Conservation (phyloP, 495 filamentous ascomycete genomes). For the Aspergillus cavernicola region DNA sequence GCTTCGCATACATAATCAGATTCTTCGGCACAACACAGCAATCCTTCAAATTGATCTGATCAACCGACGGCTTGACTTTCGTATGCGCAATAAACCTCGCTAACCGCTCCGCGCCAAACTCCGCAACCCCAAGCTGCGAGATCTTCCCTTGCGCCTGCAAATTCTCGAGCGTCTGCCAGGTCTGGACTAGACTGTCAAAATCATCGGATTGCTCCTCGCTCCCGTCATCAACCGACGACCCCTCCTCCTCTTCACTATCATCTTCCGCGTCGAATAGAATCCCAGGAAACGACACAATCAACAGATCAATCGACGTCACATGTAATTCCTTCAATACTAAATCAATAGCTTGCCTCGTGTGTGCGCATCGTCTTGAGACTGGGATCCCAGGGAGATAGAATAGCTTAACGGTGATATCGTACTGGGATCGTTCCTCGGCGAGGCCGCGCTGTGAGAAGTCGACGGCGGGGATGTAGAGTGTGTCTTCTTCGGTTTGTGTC, state of each 20-base stretch:
- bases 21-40: constrained; percentile 94
- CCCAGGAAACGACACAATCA: constrained; percentile 90
- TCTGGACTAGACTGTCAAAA: constrained; percentile 65
- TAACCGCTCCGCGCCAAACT: constrained; percentile 83
- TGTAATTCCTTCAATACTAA: constrained; percentile 75
- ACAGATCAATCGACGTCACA: constrained; percentile 72
- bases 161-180: constrained; percentile 68
- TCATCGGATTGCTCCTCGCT: constrained; percentile 43
- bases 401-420: constrained; percentile 91
- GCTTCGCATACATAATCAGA: constrained; percentile 78
- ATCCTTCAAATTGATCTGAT: constrained; percentile 97
- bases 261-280: constrained; percentile 93
- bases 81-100: constrained; percentile 61
- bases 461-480: constrained; percentile 72
- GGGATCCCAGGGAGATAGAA: constrained; percentile 80
- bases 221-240: constrained; percentile 52
- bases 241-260: constrained; percentile 68
- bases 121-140: constrained; percentile 73
- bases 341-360: constrained; percentile 72
- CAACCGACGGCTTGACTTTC: constrained; percentile 70
- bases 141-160: constrained; percentile 70
- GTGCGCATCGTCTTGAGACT: constrained; percentile 53
- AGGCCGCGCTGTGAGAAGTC: constrained; percentile 68
- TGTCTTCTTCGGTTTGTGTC: constrained; percentile 58
- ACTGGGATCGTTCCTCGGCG: constrained; percentile 71